Base-by-base conservation (phyloP, 495 filamentous ascomycete species). In the Xylaria palmicola region DNA sequence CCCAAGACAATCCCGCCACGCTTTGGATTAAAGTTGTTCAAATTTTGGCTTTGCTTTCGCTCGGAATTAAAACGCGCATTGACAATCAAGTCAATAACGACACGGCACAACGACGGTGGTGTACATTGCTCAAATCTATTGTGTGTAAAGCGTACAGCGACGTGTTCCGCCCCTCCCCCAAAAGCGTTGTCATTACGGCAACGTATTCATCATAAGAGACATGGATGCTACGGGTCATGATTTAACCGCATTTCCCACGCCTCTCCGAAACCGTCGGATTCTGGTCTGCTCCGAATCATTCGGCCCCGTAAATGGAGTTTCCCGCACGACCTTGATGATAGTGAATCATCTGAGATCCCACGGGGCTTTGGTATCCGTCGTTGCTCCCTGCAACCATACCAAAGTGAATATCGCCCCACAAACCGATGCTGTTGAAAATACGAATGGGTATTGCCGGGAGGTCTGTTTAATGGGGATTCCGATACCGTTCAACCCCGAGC, bases 231-330 rank as follows among this genome's bases (percentile, higher is more conserved):
- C 13, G 40, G 22, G 45, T 41, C 68, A 68, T 32, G 53, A 73
- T 32, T 65, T 74, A 43, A 64, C 72, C 29, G 36, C 44, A 8
- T 77, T 75, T 57, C 85, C 85, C 1, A 59, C 63, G n/a, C 66
- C 70, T 12, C 72, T 87, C 20, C 61, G 74, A 7, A 81, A 81
- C 30, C 83, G 81, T 67, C 78, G 79, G 62, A 73, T 87, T 59
- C 72, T 88, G 3, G 75, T 87, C 32, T 85, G 84, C 29, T 86
- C 85, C 8, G 86, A 88, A 65, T 86, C 83, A 15, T 82, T 86
- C 62, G 86, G 85, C 26, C 86, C 84, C 0, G 83, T 87, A 60
- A 88, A 88, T 65, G 85, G 86, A 17, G 86, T 88, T 43, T 85
- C 81, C 66, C 75, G 83, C 43, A 88, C 84, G 0, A 87, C 86